Evolutionary conservation across 2,329 filamentous ascomycete species (phyloP).

Genomic region (Alternaria gaisen): DNA sequence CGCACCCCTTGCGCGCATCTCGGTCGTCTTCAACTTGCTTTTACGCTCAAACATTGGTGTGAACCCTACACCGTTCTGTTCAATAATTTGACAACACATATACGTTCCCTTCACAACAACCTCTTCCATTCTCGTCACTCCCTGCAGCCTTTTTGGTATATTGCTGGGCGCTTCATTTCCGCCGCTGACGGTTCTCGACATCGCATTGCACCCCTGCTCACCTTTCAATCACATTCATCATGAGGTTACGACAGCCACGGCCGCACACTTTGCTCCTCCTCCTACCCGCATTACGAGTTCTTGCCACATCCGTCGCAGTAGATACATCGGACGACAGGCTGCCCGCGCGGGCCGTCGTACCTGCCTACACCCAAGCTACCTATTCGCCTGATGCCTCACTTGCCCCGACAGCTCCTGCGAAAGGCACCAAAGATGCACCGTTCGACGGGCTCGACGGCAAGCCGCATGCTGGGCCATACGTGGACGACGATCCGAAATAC

Average conservation of each 20-base stretch:
- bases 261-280: constrained; percentile 61
- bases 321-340: constrained; percentile 34
- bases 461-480: constrained; percentile 85
- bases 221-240: constrained; percentile 48
- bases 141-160: neutral
- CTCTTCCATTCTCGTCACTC: constrained; percentile 23
- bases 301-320: constrained; percentile 59
- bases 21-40: constrained; percentile 22
- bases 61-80: constrained; percentile 14
- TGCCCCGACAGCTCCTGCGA: constrained; percentile 34
- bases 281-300: constrained; percentile 67
- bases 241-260: constrained; percentile 67
- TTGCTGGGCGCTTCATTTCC: constrained; percentile 2
- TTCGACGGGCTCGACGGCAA: constrained; percentile 94
- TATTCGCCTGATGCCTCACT: constrained; percentile 32
- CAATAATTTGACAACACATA: constrained; percentile 1
- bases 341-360: constrained; percentile 42
- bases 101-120: constrained; percentile 8
- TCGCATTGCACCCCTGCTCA: constrained; percentile 16
- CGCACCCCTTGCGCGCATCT: constrained; percentile 41
- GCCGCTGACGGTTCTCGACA: constrained; percentile 8
- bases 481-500: constrained; percentile 60
- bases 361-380: constrained; percentile 33
- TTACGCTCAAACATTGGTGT: constrained; percentile 22
- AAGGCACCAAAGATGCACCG: constrained; percentile 80